phyloP scores from a whole-genome alignment of 768 basidiomycete genomes.

The Tulasnella sp. region DNA sequence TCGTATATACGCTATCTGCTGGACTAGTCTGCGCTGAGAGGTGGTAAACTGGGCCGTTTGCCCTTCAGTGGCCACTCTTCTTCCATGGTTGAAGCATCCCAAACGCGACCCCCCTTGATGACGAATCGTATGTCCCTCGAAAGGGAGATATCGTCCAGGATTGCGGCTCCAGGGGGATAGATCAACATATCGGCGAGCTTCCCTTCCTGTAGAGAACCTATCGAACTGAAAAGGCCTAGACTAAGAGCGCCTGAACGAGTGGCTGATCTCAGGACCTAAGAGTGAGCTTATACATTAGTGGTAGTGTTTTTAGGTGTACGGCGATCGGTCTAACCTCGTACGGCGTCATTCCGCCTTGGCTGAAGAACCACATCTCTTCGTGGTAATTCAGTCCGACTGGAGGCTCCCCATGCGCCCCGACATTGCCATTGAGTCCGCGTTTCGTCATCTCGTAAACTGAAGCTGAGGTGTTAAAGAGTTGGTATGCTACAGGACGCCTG shows the following conservation, averaged over 20 bases:
- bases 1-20: background rate
- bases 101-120: constrained; percentile 63
- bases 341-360: constrained; percentile 60
- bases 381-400: constrained; percentile 75
- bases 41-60: constrained; percentile 39
- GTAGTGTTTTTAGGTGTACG: background rate
- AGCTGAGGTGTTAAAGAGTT: constrained; percentile 63
- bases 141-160: constrained; percentile 51
- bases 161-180: constrained; percentile 58
- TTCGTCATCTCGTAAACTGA: constrained; percentile 67
- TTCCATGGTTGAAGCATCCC: constrained; percentile 63
- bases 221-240: constrained; percentile 56
- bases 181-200: constrained; percentile 71
- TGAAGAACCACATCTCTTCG: constrained; percentile 65
- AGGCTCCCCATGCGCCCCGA: constrained; percentile 66
- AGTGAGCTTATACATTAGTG: background rate
- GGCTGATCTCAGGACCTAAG: constrained; percentile 62
- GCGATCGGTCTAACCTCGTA: constrained; percentile 53
- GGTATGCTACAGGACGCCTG: constrained; percentile 45
- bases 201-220: constrained; percentile 60
- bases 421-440: constrained; percentile 57
- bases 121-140: constrained; percentile 56
- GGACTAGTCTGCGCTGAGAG: constrained; percentile 18
- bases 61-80: constrained; percentile 70
- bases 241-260: constrained; percentile 63